Conservation (phyloP, 2,329 filamentous ascomycete species). For the Hymenotorrendiella dingleyae region DNA sequence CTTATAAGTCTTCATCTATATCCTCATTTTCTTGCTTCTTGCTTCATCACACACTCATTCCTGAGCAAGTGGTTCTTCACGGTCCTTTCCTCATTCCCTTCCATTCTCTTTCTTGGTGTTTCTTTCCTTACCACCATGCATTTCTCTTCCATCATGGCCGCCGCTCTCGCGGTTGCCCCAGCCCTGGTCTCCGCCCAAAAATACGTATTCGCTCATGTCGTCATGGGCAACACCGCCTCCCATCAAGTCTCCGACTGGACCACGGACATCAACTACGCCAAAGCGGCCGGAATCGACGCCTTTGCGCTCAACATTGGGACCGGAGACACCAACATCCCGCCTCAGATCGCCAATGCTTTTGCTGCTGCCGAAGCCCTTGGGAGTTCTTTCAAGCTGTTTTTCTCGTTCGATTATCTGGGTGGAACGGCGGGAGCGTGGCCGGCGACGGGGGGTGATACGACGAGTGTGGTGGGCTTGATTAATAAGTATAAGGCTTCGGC, state of each 20-base stretch:
- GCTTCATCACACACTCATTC: too few relatives aligned
- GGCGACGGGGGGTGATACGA: slow-evolving; percentile 15
- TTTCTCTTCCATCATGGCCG: slow-evolving; percentile 4
- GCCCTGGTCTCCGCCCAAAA: slow-evolving; percentile 18
- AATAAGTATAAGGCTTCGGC: slow-evolving; percentile 29
- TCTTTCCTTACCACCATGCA: slow-evolving; percentile 17
- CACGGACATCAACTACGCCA: slow-evolving; percentile 20
- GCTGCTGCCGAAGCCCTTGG: slow-evolving; percentile 27
- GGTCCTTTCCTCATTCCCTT: background rate
- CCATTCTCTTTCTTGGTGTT: background rate
- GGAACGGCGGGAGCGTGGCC: slow-evolving; percentile 24
- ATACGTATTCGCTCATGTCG: slow-evolving; percentile 28
- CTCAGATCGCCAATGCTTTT: slow-evolving; percentile 32
- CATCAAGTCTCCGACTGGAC: slow-evolving; percentile 24
- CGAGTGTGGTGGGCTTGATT: slow-evolving; percentile 23
- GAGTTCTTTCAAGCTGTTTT: slow-evolving; percentile 29
- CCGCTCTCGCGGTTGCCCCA: slow-evolving; percentile 6
- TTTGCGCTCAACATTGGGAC: slow-evolving; percentile 32
- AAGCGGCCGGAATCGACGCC: slow-evolving; percentile 31
- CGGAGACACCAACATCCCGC: slow-evolving; percentile 27
- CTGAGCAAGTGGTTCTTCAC: background rate
- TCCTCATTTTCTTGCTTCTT: too few relatives aligned
- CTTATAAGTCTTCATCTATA: too few relatives aligned
- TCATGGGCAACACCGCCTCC: slow-evolving; percentile 30
- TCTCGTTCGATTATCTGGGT: slow-evolving; percentile 31